phyloP scores from a whole-genome alignment of 2,329 filamentous ascomycete species.

The Aspergillus uvarum region DNA sequence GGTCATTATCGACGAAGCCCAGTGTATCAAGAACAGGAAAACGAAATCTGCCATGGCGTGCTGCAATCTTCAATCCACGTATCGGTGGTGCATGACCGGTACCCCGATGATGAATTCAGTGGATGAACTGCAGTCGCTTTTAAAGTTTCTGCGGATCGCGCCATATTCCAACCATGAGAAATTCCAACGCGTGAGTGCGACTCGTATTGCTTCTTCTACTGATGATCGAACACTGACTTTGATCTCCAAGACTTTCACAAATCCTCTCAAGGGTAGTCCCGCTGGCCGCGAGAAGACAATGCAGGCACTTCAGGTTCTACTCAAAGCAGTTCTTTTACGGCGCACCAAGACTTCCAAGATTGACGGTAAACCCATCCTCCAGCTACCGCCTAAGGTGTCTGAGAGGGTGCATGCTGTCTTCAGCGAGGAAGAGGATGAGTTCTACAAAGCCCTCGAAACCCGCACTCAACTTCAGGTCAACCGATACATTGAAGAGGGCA shows the following conservation, averaged over 20 bases:
- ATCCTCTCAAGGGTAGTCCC: constrained; percentile 49
- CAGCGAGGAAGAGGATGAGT: constrained; percentile 61
- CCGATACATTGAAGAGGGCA: constrained; percentile 68
- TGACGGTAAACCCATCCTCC: constrained; percentile 74
- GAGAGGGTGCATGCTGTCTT: constrained; percentile 65
- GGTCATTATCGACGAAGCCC: constrained; percentile 75
- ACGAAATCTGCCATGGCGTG: constrained; percentile 63
- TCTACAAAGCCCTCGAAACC: constrained; percentile 67
- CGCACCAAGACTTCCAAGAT: constrained; percentile 77
- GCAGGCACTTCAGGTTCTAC: constrained; percentile 68
- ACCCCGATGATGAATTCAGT: constrained; percentile 89
- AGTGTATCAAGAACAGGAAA: constrained; percentile 74
- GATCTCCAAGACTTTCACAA: constrained; percentile 49
- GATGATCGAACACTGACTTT: background rate
- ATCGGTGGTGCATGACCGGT: constrained; percentile 74
- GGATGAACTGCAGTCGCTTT: constrained; percentile 72
- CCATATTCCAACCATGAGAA: constrained; percentile 67
- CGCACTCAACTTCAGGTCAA: constrained; percentile 71
- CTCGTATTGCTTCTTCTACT: background rate
- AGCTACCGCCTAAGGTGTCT: constrained; percentile 65
- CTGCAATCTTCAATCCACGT: constrained; percentile 57
- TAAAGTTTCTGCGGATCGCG: constrained; percentile 73
- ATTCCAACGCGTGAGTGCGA: constrained; percentile 57
- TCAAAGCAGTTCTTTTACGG: constrained; percentile 78
- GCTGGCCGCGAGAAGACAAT: constrained; percentile 55